phyloP scores from a whole-genome alignment of 768 basidiomycete species.

The Tephrocybe sp. region DNA sequence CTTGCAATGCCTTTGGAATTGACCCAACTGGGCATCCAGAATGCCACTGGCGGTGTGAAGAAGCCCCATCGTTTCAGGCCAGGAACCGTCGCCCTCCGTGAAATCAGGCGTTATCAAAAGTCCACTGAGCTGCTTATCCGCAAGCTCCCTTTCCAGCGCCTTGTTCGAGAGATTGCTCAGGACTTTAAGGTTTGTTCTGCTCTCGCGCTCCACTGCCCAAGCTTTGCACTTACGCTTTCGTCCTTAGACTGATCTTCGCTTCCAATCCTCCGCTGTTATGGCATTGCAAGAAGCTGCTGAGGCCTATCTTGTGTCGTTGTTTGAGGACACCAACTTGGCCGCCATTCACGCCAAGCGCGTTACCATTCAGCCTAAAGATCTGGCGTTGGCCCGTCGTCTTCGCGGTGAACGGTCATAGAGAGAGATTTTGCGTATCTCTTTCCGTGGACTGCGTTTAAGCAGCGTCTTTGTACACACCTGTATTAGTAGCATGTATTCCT shows the following conservation, averaged over 20 bases:
- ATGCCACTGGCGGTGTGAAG: slow-evolving; percentile 68
- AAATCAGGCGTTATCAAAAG: slow-evolving; percentile 68
- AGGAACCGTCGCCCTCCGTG: slow-evolving; percentile 76
- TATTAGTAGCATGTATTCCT: slow-evolving; percentile 10
- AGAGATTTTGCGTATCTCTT: not conserved
- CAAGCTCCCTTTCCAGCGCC: slow-evolving; percentile 69
- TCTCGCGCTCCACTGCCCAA: not conserved
- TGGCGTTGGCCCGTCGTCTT: slow-evolving; percentile 46
- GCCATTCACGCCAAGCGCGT: slow-evolving; percentile 62
- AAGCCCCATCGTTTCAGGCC: slow-evolving; percentile 83
- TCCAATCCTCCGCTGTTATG: slow-evolving; percentile 71
- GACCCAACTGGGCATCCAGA: slow-evolving; percentile 25
- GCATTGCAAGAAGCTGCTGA: slow-evolving; percentile 68
- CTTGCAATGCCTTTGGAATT: not conserved
- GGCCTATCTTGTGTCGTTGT: slow-evolving; percentile 73
- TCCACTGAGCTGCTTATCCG: slow-evolving; percentile 64
- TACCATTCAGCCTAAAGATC: slow-evolving; percentile 64
- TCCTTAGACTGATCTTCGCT: slow-evolving; percentile 66
- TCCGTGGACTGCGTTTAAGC: not conserved
- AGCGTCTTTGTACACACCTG: not conserved
- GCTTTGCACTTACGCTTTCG: not conserved
- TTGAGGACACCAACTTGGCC: slow-evolving; percentile 68
- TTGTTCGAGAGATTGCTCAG: slow-evolving; percentile 80
- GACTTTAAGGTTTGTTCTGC: slow-evolving; percentile 63
- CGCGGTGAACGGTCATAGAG: slow-evolving; percentile 35